Base-by-base conservation (phyloP, 768 basidiomycete genomes). In the Leccinum variicolor region DNA sequence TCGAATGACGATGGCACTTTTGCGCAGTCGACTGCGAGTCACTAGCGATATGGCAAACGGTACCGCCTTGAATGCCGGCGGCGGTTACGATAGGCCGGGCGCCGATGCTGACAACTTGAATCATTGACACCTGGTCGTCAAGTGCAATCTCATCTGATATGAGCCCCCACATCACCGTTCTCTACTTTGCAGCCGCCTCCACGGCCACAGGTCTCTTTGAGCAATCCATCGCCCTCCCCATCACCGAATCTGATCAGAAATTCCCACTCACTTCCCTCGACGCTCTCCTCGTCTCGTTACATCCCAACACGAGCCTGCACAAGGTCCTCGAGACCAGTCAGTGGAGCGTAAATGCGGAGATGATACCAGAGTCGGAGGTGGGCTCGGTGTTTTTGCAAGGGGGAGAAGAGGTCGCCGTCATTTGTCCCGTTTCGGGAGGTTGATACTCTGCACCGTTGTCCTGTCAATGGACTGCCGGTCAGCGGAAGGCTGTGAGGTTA, bases 301-400 rank as follows among this genome's bases (percentile, higher is more conserved):
- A 90, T 70, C 80, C 84, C 3, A 72, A 76, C 9, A 77, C 77
- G 6, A 66, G 68, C 48, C 72, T 92, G 31, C 77, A 68, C 45
- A 75, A 78, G 55, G 77, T 91, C 21, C 75, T 93, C 29, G 69
- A 78, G 49, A 73, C 76, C 31, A 86, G 85, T 62, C 81, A 81
- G 67, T 92, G 91, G 90, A 90, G 90, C 64, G 88, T 92, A 13
- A 76, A 92, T 64, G 86, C 80, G 53, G 89, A 90, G 73, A 92
- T 92, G 88, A 79, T 90, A 2, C 83, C 86, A 13, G 77, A 85
- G 58, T 79, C 79, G 3, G 73, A 75, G n/a, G 58, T 65, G 10
- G 28, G 5, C 14, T 62, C 60, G 1, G 73, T 82, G 19, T 56
- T 74, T 13, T 69, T 93, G 48, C 77, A 71, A 47, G 87, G 88